Evolutionary conservation across 495 filamentous ascomycete species (phyloP).

Genomic region (Pseudevernia furfuracea): DNA sequence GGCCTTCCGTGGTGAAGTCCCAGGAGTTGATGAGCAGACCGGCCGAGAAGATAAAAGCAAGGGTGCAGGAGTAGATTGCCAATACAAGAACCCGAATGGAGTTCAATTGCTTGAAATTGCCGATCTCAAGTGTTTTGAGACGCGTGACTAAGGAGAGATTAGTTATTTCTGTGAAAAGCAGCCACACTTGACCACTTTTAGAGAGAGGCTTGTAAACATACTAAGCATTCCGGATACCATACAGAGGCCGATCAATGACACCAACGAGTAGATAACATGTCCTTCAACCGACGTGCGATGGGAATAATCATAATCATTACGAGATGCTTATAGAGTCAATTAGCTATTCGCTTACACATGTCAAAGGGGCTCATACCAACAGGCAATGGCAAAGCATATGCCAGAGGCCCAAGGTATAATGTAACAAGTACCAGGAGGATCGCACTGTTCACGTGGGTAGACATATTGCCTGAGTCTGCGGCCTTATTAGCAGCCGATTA

Average conservation of each 20-base stretch:
- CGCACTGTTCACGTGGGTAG: neutral
- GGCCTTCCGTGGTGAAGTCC: slow-evolving; percentile 1
- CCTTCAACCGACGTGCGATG: slow-evolving; percentile 3
- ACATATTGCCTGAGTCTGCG: neutral
- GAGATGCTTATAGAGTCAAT: neutral
- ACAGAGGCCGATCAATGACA: neutral
- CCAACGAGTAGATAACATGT: neutral
- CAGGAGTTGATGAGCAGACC: slow-evolving; percentile 4
- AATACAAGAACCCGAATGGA: neutral
- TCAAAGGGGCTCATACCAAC: neutral
- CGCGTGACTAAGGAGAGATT: neutral
- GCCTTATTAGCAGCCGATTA: neutral
- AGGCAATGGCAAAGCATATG: neutral
- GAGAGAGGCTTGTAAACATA: neutral
- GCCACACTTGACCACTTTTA: neutral
- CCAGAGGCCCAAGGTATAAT: neutral
- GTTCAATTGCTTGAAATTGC: neutral
- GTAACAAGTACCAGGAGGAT: neutral
- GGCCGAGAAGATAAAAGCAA: slow-evolving; percentile 4
- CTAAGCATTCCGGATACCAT: slow-evolving; percentile 9
- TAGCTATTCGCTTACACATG: neutral
- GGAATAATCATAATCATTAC: neutral
- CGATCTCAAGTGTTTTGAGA: neutral
- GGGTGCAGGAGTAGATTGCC: neutral
- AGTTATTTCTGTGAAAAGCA: neutral